Evolutionary conservation across 83 land plant genomes (phyloP), one percentile per base, ranked within the genome.

Genomic region (Larix sibirica): DNA sequence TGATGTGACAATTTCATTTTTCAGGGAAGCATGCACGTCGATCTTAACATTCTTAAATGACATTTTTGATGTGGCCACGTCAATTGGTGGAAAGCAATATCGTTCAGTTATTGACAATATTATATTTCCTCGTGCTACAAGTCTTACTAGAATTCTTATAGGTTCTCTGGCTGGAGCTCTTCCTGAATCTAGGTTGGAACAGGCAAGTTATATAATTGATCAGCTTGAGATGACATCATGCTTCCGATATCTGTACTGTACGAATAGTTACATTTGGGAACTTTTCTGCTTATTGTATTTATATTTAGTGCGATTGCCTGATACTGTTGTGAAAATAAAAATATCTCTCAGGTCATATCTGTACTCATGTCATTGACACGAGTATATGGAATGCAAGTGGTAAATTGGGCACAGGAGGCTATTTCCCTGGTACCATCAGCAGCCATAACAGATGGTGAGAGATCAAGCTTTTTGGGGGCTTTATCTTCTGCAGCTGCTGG

Each of bases 101-200:
- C 79, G 84, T 85, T 62, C 91, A 26, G 84, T 90, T 13, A 85
- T 95, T 69, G 96, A 97, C 83, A 79, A 82, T 78, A 87, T 92
- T 18, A 78, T 97, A 62, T 78, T 95, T 62, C 98, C 96, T 42
- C 90, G 98, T 60, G 99, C 98, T 38, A 73, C 94, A 62, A 91
- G 82, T 74, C 83, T 97, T 66, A 91, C 94, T 62, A 88, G 99
- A 91, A 89, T 97, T 81, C 84, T 97, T 67, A 82, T 97, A 50
- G 99, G 95, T 42, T 89, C 97, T n/a, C 83, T 96, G 76, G 89
- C 94, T 63, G 99, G 99, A 77, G 99, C 99, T 70, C 95, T 97
- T n/a, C 99, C 99, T 16, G 91, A 92, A 82, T 97, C 99, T 56
- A 90, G 98, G 69, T 9, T 97, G 42, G 93, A 94, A 40, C 93